Conservation (phyloP, 805 yeast species). For the Candida multigemmis region DNA sequence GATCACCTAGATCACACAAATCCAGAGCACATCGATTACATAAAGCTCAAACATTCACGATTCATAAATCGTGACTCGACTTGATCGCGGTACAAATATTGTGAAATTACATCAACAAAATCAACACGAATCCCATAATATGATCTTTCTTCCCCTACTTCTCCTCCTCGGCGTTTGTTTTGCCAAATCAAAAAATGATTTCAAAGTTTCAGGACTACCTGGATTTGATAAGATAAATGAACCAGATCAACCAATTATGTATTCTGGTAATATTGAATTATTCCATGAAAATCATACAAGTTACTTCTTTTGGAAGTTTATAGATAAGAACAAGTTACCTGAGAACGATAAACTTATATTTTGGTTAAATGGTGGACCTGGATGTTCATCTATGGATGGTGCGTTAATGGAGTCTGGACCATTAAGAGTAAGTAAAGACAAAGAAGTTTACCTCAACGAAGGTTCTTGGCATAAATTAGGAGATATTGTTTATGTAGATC, state of each 20-base stretch:
- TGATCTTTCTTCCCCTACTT: too few relatives aligned
- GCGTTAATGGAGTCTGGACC: slow-evolving; percentile 93
- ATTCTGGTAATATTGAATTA: slow-evolving; percentile 59
- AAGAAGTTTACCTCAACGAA: slow-evolving; percentile 40
- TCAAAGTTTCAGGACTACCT: slow-evolving; percentile 29
- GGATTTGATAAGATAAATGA: slow-evolving; percentile 22
- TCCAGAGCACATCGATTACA: too few relatives aligned
- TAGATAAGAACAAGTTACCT: slow-evolving; percentile 17
- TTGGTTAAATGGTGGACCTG: slow-evolving; percentile 98
- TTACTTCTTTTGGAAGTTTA: slow-evolving; percentile 74
- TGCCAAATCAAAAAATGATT: too few relatives aligned
- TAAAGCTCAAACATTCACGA: too few relatives aligned
- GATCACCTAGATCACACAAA: too few relatives aligned
- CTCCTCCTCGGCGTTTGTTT: too few relatives aligned
- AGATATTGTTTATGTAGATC: slow-evolving; percentile 82
- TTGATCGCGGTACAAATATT: too few relatives aligned
- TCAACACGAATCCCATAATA: too few relatives aligned
- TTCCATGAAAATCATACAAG: slow-evolving; percentile 44
- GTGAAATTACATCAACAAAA: too few relatives aligned
- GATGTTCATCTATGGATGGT: slow-evolving; percentile 97
- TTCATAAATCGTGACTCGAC: too few relatives aligned
- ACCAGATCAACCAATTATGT: slow-evolving; percentile 43
- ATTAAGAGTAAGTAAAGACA: slow-evolving; percentile 44
- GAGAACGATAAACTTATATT: slow-evolving; percentile 42
- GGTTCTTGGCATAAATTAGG: slow-evolving; percentile 83